Evolutionary conservation across 2,329 filamentous ascomycete genomes (phyloP).

Genomic region (Epichloe glyceriae): DNA sequence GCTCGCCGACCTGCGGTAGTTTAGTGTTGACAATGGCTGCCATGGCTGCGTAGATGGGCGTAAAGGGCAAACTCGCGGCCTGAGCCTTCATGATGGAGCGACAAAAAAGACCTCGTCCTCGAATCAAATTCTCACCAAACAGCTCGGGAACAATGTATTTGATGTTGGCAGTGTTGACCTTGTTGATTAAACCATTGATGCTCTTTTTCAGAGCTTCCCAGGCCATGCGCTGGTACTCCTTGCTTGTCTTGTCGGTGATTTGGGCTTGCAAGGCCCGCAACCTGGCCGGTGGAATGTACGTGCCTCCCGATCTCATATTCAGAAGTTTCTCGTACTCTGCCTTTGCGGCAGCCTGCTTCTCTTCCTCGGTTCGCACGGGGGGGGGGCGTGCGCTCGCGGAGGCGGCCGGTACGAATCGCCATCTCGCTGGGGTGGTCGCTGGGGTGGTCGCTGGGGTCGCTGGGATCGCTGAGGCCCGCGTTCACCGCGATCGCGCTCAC

Average conservation of each 20-base stretch:
- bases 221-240: slow-evolving; percentile 97
- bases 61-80: slow-evolving; percentile 88
- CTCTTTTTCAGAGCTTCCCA: slow-evolving; percentile 99
- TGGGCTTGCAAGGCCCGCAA: slow-evolving; percentile 86
- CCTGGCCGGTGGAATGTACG: slow-evolving; percentile 87
- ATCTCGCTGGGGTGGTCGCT: slow-evolving; percentile 21
- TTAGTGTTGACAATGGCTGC: slow-evolving; percentile 96
- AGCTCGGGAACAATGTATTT: slow-evolving; percentile 94
- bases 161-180: slow-evolving; percentile 96
- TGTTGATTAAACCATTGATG: slow-evolving; percentile 98
- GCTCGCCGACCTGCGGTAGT: slow-evolving; percentile 83
- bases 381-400: slow-evolving; percentile 19
- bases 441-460: slow-evolving; percentile 15
- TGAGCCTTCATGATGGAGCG: slow-evolving; percentile 98
- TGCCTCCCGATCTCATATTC: slow-evolving; percentile 86
- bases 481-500: slow-evolving; percentile 20
- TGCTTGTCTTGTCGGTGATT: slow-evolving; percentile 90
- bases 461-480: slow-evolving; percentile 3
- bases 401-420: slow-evolving; percentile 38
- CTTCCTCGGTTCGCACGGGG: slow-evolving; percentile 51
- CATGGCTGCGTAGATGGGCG: slow-evolving; percentile 91
- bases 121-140: slow-evolving; percentile 85
- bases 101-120: slow-evolving; percentile 85
- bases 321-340: slow-evolving; percentile 88
- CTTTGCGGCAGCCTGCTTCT: slow-evolving; percentile 79